phyloP scores from a whole-genome alignment of 495 filamentous ascomycete genomes.

The Cenococcum geophilum region DNA sequence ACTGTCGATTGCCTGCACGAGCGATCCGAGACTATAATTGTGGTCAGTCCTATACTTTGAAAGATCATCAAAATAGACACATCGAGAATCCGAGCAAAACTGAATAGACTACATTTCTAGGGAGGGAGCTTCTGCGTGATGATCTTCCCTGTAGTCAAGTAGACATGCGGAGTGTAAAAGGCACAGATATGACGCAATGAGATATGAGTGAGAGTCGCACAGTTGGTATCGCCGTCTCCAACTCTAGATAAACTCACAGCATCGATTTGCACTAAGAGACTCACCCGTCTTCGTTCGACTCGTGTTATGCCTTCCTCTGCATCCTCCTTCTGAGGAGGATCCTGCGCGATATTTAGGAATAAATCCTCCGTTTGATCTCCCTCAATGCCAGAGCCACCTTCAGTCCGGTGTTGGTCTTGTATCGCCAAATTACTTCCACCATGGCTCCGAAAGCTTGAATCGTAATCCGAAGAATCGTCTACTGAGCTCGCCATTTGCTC shows the following conservation, averaged over 20 bases:
- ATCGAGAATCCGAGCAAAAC: constrained; percentile 17
- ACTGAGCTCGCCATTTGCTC: constrained; percentile 28
- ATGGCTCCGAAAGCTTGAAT: constrained; percentile 22
- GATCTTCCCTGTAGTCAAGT: neutral
- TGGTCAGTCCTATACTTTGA: constrained; percentile 6
- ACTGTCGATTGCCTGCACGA: constrained; percentile 26
- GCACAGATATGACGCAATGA: no score
- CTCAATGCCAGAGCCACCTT: constrained; percentile 6
- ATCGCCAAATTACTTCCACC: constrained; percentile 6
- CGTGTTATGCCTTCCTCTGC: constrained; percentile 44
- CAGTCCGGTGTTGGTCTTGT: neutral
- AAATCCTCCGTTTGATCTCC: constrained; percentile 48
- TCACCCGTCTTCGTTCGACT: constrained; percentile 42
- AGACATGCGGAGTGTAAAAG: no score
- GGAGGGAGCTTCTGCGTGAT: neutral
- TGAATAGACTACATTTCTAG: neutral
- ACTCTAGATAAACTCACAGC: constrained; percentile 1
- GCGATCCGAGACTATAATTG: constrained; percentile 29
- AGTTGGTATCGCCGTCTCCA: neutral
- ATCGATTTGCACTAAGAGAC: constrained; percentile 17
- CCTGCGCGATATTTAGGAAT: constrained; percentile 58
- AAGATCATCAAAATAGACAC: neutral
- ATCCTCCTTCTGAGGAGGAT: constrained; percentile 45
- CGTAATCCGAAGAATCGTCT: constrained; percentile 27
- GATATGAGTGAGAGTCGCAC: no score